A percentile compares a stretch with the other conserved stretches of the same genome.
Conservation (phyloP, 139 green algal species). For the Volvox reticuliferus region DNA sequence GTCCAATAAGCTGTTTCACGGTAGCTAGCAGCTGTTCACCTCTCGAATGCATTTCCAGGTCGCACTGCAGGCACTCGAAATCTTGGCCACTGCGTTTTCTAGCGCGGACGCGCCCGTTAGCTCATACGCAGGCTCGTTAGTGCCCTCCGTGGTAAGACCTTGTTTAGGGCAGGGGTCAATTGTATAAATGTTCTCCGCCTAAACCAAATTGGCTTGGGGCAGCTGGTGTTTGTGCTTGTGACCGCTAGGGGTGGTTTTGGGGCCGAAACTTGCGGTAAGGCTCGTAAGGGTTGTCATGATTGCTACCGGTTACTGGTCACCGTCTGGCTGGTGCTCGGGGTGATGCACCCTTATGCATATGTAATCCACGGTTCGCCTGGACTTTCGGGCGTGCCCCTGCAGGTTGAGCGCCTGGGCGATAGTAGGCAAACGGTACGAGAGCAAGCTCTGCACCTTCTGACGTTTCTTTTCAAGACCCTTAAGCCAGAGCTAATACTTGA, state of each 20-base stretch:
- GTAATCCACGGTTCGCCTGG: too few species aligned
- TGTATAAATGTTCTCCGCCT: too few species aligned
- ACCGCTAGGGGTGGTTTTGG: too few species aligned
- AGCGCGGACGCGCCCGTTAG: conserved; percentile 17
- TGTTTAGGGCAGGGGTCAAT: too few species aligned
- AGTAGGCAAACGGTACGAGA: conserved; percentile 62
- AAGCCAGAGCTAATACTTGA: conserved; percentile 53
- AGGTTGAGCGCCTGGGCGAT: conserved; percentile 68
- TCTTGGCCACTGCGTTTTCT: conserved; percentile 34
- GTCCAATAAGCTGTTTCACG: not conserved
- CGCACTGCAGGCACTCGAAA: conserved; percentile 52
- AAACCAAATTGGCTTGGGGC: too few species aligned
- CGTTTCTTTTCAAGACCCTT: conserved; percentile 46
- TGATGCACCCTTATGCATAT: too few species aligned
- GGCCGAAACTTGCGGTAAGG: too few species aligned
- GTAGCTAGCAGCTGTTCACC: not conserved
- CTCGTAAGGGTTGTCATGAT: too few species aligned
- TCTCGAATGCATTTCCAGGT: conserved; percentile 29
- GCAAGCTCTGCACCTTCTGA: conserved; percentile 63
- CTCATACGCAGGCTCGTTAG: conserved; percentile 40
- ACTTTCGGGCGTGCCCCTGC: not conserved
- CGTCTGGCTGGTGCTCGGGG: too few species aligned
- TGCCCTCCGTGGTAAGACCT: conserved; percentile 54
- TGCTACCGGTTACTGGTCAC: too few species aligned
- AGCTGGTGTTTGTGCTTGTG: too few species aligned